These are phyloP conservation scores for Crataegus laevigata DNA, from an alignment of 306 rosid genomes.

Conservation along the genomic window DNA sequence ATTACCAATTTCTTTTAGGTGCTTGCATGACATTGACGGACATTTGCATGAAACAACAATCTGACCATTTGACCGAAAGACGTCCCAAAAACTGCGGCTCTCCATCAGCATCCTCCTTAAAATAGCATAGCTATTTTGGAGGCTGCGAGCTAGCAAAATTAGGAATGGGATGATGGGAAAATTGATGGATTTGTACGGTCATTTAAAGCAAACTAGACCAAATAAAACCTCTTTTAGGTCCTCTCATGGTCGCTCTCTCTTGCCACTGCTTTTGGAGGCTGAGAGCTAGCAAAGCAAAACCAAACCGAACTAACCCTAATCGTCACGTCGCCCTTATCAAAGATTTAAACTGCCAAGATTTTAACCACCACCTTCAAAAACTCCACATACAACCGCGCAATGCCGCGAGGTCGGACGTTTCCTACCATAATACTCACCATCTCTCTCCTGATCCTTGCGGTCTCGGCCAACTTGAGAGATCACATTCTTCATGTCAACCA, in stretches of 20 bases:
- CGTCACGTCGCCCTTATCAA: not conserved
- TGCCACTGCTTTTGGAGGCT: slow-evolving; percentile 16
- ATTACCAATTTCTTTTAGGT: not conserved
- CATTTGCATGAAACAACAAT: not conserved
- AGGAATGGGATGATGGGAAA: not conserved
- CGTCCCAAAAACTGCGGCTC: slow-evolving; percentile 13
- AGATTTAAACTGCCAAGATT: not conserved
- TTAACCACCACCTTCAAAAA: not conserved
- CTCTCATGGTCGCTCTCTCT: not conserved
- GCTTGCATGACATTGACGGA: not conserved
- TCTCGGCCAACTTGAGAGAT: not conserved
- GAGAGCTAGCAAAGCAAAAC: not conserved
- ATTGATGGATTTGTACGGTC: not conserved
- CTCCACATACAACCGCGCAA: not conserved
- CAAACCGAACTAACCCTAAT: not conserved
- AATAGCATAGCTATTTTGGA: not conserved
- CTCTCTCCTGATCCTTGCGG: not conserved
- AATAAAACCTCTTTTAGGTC: not conserved
- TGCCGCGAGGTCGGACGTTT: not conserved
- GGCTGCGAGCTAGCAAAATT: not conserved
- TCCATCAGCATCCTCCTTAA: not conserved
- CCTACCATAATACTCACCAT: not conserved
- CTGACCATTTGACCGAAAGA: slow-evolving; percentile 14
- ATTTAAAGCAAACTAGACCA: not conserved
- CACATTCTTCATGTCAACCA: not conserved